Percentiles rank a stretch among this genome's conserved stretches.
phyloP scores from a whole-genome alignment of 2,329 filamentous ascomycete species.

The Scolecobasidium constrictum region DNA sequence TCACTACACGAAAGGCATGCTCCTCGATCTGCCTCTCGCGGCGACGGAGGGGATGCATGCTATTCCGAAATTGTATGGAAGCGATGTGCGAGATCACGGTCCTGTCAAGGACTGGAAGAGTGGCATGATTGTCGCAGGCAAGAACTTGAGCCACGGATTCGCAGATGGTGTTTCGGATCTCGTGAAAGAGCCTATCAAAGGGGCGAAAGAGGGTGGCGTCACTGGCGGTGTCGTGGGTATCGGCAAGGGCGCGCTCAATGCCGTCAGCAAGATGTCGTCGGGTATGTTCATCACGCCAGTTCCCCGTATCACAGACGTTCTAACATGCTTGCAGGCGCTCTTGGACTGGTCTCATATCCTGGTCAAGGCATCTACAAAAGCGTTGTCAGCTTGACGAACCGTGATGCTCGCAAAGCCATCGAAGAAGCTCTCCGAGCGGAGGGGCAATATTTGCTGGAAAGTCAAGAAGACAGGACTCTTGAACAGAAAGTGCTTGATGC shows the following conservation, averaged over 20 bases:
- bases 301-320: no score
- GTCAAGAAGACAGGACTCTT: no score
- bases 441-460: no score
- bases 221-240: conserved; percentile 21
- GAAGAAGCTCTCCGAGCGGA: no score
- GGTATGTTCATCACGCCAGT: no score
- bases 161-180: conserved; percentile 35
- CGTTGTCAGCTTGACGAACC: no score
- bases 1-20: conserved; percentile 19
- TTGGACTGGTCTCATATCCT: background rate
- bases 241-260: conserved; percentile 12
- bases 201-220: conserved; percentile 33
- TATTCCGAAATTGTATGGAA: conserved; percentile 26
- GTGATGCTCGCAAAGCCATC: no score
- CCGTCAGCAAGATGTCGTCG: conserved; percentile 9
- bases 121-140: conserved; percentile 21
- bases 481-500: no score
- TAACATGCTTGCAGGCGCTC: background rate
- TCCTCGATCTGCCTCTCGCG: conserved; percentile 27
- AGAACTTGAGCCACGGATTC: conserved; percentile 23
- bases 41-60: conserved; percentile 24
- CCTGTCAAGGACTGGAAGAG: conserved; percentile 23
- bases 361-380: conserved; percentile 1
- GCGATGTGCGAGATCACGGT: conserved; percentile 22
- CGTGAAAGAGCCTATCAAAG: conserved; percentile 46